Percentiles rank a stretch among this genome's conserved stretches.
These are phyloP conservation scores for Axilococcus clingmanii DNA, from an alignment of 139 green algal genomes.

Conservation along the genomic window DNA sequence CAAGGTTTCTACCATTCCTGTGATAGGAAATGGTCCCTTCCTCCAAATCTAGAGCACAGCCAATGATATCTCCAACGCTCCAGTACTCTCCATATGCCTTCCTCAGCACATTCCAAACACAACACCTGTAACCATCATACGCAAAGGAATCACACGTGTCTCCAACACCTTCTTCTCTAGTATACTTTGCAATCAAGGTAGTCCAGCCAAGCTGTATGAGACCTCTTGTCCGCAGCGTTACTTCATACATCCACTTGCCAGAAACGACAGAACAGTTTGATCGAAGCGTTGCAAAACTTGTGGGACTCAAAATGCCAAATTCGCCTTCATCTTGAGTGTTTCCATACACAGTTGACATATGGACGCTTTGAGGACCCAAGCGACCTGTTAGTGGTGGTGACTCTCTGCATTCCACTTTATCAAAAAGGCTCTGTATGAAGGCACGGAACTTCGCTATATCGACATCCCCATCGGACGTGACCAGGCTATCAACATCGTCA, in stretches of 20 bases:
- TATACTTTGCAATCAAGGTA: conserved; percentile 74
- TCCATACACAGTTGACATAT: too few species aligned
- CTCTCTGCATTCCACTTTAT: too few species aligned
- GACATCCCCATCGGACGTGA: too few species aligned
- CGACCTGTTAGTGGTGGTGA: too few species aligned
- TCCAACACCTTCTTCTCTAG: conserved; percentile 83
- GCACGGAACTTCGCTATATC: too few species aligned
- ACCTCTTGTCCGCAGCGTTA: conserved; percentile 53
- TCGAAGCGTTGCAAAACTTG: too few species aligned
- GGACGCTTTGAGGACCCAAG: too few species aligned
- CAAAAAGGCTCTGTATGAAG: too few species aligned
- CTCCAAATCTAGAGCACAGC: conserved; percentile 77
- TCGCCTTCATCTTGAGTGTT: too few species aligned
- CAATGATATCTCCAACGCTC: conserved; percentile 77
- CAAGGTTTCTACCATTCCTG: conserved; percentile 71
- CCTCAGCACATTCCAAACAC: conserved; percentile 74
- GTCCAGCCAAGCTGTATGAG: conserved; percentile 90
- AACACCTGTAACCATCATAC: conserved; percentile 68
- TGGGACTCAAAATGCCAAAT: too few species aligned
- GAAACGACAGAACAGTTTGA: too few species aligned
- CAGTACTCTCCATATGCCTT: conserved; percentile 58
- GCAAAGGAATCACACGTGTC: conserved; percentile 68
- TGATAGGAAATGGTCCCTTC: conserved; percentile 63
- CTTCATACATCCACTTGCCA: conserved; percentile 87
- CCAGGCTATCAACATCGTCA: too few species aligned